phyloP scores from a whole-genome alignment of 352 stramenopile species.

The Phytophthora ohioensis region DNA sequence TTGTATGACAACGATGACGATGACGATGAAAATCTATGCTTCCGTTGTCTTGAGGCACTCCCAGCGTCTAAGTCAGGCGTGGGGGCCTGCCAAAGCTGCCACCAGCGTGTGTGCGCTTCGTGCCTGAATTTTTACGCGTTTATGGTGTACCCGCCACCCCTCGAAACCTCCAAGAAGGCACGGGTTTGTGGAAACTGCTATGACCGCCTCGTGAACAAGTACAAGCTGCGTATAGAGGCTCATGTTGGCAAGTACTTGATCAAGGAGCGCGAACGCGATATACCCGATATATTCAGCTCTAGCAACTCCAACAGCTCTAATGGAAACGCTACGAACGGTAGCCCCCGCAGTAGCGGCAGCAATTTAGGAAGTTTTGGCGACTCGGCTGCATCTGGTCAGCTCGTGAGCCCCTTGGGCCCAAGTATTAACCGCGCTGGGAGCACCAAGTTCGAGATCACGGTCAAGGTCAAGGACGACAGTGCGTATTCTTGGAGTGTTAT shows the following conservation, averaged over 20 bases:
- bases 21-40: constrained; percentile 69
- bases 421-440: constrained; percentile 23
- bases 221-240: constrained; percentile 72
- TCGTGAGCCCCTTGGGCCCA: constrained; percentile 15
- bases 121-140: constrained; percentile 76
- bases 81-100: constrained; percentile 61
- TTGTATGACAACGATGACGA: constrained; percentile 53
- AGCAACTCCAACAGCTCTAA: constrained; percentile 16
- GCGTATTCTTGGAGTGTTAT: constrained; percentile 73
- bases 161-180: constrained; percentile 68
- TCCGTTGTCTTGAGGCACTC: constrained; percentile 65
- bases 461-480: constrained; percentile 65
- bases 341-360: constrained; percentile 12
- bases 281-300: constrained; percentile 33
- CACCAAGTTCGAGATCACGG: constrained; percentile 66
- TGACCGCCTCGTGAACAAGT: constrained; percentile 63
- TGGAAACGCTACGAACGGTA: constrained; percentile 13
- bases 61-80: constrained; percentile 24
- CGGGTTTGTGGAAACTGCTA: constrained; percentile 79
- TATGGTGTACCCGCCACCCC: constrained; percentile 69
- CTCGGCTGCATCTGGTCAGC: constrained; percentile 5
- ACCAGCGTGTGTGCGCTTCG: constrained; percentile 67
- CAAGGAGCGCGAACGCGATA: constrained; percentile 50
- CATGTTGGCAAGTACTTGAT: constrained; percentile 80
- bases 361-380: constrained; percentile 10